Base-by-base conservation (phyloP, 257 asterid genomes). In the Ajuga chamaepitys region DNA sequence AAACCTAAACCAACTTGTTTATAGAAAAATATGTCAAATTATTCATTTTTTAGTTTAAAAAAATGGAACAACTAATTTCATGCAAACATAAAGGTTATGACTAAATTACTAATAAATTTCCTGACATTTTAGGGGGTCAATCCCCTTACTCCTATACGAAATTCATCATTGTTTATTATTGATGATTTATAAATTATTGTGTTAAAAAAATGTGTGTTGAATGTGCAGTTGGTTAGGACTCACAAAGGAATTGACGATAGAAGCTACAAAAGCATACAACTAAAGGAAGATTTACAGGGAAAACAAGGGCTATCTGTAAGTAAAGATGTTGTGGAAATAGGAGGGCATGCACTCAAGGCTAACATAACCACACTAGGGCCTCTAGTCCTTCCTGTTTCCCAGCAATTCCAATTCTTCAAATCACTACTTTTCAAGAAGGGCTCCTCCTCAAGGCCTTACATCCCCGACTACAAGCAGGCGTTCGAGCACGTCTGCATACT, bases 281-380 rank as follows among this genome's bases (percentile, higher is more conserved):
- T 75, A n/a, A 81, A 73, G 75, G 94, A 88, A 65, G 94, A 86
- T 26, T 74, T 67, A 3, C 47, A 74, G 32, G 86, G 95, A 1
- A 84, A 77, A 12, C 82, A 57, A 18, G 96, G 96, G 7, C 65
- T 88, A 13, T 80, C 84, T 12, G 79, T 88, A 53, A 79, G 79
- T 67, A 85, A 77, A 38, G 85, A 86, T 17, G 71, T 74, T 45
- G 70, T 76, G 30, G 95, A 82, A 68, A 56, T 77, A 2, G 92
- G 95, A 5, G 95, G 95, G 0, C 77, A 79, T 48, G 96, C 92
- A 10, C 87, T 86, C 5, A 88, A 82, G 77, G 89, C 89, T 21
- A 84, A 88, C 81, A 65, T 88, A 20, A 81, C 89, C n/a, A 81
- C 87, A 6, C 64, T 86, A 9, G 83, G 91, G 51, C 86, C 96